phyloP scores from a whole-genome alignment of 2,329 filamentous ascomycete species.

The Cercospora brassicicola region DNA sequence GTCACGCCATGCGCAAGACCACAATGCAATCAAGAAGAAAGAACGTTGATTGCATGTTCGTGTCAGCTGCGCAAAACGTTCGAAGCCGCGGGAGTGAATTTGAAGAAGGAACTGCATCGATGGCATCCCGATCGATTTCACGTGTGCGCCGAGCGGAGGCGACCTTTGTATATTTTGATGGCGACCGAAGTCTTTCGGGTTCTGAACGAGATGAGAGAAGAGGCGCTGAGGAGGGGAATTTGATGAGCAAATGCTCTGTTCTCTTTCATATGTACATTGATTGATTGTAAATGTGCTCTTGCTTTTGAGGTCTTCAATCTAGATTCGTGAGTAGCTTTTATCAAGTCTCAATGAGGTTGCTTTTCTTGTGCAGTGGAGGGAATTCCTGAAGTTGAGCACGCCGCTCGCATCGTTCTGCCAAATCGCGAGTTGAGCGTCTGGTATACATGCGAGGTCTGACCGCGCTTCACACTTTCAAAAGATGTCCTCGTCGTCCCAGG shows the following conservation, averaged over 20 bases:
- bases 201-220: not conserved
- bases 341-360: not conserved
- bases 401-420: not conserved
- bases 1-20: not conserved
- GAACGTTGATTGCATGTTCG: not conserved
- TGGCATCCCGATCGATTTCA: not conserved
- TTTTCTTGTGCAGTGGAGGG: not conserved
- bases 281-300: not conserved
- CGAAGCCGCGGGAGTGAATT: not conserved
- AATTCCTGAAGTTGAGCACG: not conserved
- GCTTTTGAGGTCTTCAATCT: not conserved
- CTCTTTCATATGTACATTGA: not conserved
- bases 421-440: not conserved
- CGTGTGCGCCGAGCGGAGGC: not conserved
- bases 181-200: not conserved
- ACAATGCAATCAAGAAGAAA: not conserved
- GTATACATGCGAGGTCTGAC: not conserved
- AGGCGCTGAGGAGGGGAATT: not conserved
- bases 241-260: not conserved
- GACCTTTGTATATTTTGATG: not conserved
- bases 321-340: not conserved
- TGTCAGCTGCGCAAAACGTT: not conserved
- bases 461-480: not conserved
- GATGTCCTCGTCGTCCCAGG: not conserved
- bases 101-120: not conserved